Conservation (phyloP, 2,329 filamentous ascomycete species). For the Arthrobotrys conoides region DNA sequence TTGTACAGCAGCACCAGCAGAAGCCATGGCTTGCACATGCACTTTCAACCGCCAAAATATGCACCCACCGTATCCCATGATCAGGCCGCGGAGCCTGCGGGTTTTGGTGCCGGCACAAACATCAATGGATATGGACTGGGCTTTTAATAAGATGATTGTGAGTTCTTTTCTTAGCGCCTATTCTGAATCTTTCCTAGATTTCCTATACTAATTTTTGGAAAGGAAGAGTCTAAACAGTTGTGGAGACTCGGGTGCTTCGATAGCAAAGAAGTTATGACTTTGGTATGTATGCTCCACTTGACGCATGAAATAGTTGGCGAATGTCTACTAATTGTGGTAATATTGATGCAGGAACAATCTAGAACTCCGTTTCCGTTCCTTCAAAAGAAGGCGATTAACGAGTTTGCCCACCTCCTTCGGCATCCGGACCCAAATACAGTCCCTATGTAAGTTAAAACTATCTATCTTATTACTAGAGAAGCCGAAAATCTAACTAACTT, state of each 20-base stretch:
- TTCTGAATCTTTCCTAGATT: not conserved
- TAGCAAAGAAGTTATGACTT: conserved; percentile 28
- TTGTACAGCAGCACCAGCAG: conserved; percentile 18
- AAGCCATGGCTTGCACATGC: conserved; percentile 18
- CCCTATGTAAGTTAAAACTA: conserved; percentile 7
- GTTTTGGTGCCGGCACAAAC: conserved; percentile 19
- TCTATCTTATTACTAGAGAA: not conserved
- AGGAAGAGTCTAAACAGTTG: conserved; percentile 19
- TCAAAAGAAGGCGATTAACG: conserved; percentile 15
- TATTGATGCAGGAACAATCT: conserved; percentile 1
- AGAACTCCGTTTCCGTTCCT: conserved; percentile 30
- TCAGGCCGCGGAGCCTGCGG: conserved; percentile 2
- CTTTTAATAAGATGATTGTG: conserved; percentile 5
- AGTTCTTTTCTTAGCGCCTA: not conserved
- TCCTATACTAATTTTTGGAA: not conserved
- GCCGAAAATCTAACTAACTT: not conserved
- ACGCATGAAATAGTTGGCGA: not conserved
- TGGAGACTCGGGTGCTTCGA: conserved; percentile 47
- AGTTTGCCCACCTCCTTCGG: conserved; percentile 29
- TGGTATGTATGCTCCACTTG: conserved; percentile 32
- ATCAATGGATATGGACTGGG: conserved; percentile 1
- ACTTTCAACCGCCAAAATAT: not conserved
- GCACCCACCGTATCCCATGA: not conserved
- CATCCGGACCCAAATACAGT: conserved; percentile 19
- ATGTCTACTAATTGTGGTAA: conserved; percentile 3